Conservation (phyloP, 2,329 filamentous ascomycete genomes). For the Phialophora macrospora region DNA sequence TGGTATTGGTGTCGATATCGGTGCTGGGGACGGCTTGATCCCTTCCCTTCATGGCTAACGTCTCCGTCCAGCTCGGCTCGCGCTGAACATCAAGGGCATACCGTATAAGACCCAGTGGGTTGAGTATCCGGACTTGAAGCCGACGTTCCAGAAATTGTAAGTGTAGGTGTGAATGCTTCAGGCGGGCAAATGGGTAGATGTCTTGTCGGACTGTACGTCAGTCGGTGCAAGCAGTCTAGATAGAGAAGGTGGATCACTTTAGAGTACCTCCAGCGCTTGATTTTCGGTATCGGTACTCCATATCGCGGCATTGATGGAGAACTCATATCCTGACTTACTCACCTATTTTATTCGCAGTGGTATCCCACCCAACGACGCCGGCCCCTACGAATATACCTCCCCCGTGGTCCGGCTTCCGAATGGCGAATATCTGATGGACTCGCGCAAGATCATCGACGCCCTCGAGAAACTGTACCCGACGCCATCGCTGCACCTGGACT, state of each 20-base stretch:
- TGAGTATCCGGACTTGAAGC: conserved; percentile 69
- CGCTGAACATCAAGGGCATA: conserved; percentile 70
- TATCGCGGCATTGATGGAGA: background rate
- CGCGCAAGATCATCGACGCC: conserved; percentile 61
- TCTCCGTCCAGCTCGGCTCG: conserved; percentile 60
- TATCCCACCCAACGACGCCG: conserved; percentile 51
- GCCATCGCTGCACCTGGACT: conserved; percentile 64
- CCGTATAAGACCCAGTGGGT: conserved; percentile 72
- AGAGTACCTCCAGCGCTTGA: background rate
- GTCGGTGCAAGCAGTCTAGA: background rate
- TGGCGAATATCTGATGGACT: conserved; percentile 68
- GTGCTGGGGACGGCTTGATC: background rate
- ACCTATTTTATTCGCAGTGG: conserved; percentile 41
- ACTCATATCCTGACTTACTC: background rate
- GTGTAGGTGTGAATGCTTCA: background rate
- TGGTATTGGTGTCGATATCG: background rate
- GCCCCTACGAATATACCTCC: conserved; percentile 56
- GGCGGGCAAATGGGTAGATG: background rate
- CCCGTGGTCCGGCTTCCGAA: conserved; percentile 63
- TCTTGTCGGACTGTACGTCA: background rate
- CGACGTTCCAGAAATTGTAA: conserved; percentile 58
- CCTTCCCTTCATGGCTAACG: background rate
- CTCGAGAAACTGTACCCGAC: conserved; percentile 65
- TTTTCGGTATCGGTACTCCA: background rate
- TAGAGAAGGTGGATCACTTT: background rate